Percentiles rank a stretch among this genome's conserved stretches.
These are phyloP conservation scores for Tetraselmis chui DNA, from an alignment of 139 green algal genomes.

Conservation along the genomic window DNA sequence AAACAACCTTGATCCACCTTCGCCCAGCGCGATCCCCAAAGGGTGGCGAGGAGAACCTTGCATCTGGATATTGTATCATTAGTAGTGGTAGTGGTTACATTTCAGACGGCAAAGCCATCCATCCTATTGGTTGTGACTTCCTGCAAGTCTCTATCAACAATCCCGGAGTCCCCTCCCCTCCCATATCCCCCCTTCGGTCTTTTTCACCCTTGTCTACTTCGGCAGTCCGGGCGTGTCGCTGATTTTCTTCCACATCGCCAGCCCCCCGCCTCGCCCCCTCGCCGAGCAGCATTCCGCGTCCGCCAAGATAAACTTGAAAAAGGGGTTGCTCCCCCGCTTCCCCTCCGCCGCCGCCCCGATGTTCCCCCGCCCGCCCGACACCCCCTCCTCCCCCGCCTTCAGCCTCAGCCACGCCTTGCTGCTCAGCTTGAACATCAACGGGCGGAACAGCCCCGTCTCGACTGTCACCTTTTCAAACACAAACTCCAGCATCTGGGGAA, in stretches of 20 bases:
- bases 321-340: conserved; percentile 20
- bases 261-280: conserved; percentile 19
- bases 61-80: too few species aligned
- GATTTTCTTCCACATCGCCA: conserved; percentile 23
- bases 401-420: conserved; percentile 6
- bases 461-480: conserved; percentile 26
- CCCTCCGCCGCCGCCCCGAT: conserved; percentile 10
- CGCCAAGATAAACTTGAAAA: conserved; percentile 32
- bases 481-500: conserved; percentile 27
- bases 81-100: too few species aligned
- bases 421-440: conserved; percentile 16
- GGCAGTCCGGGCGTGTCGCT: neutral
- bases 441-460: conserved; percentile 12
- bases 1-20: too few species aligned
- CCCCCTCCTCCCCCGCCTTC: conserved; percentile 5
- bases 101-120: too few species aligned
- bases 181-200: too few species aligned
- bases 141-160: too few species aligned
- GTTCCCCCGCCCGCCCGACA: conserved; percentile 7
- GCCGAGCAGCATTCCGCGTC: conserved; percentile 28
- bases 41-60: too few species aligned
- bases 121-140: too few species aligned
- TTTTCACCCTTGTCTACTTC: too few species aligned
- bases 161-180: too few species aligned
- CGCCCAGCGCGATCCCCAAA: too few species aligned